Base-by-base conservation (phyloP, 1,284 basidiomycete genomes). In the Exsudoporus floridanus region DNA sequence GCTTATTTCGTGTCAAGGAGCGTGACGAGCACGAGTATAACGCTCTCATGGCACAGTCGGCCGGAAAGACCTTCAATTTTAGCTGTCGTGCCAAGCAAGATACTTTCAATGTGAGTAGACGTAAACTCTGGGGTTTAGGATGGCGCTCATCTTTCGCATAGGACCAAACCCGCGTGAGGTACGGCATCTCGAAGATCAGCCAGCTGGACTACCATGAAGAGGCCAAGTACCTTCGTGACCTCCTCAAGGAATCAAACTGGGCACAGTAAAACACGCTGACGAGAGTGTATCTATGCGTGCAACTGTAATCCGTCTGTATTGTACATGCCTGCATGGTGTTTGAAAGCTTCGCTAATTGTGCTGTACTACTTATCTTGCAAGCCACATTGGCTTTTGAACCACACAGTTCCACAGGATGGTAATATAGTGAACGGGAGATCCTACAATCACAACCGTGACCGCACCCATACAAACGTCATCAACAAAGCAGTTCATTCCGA, bases 61-160 rank as follows among this genome's bases (percentile, higher is more conserved):
- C 78, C 8, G 90, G 88, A 56, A 77, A 80, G 58, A 82, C 83
- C 2, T 97, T 80, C 73, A 90, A 92, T 62, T 94, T 98, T 72
- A 81, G 82, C 48, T 94, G 93, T 70, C 84, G 88, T 45, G 96
- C 94, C 10, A 94, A 91, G 74, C 85, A 88, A 62, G 93, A 97
- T 60, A 86, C 83, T 1, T 97, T 82, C 70, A 90, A 94, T 61
- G 92, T 92, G 63, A 64, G 87, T 72, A 2, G 21, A 19, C 19
- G 9, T 36, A 19, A n/a, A n/a, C 34, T 10, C 37, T 27, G 28
- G 52, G 28, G 19, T 18, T 37, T 42, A 50, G 33, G 37, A 39
- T 40, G 27, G 16, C 4, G 34, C 27, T 53, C 45, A 55, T 44
- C n/a, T 31, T 42, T 52, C 47, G 59, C 34, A 25, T 56, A 95